Conservation (phyloP, 495 filamentous ascomycete genomes). For the Filosporella fistucella region DNA sequence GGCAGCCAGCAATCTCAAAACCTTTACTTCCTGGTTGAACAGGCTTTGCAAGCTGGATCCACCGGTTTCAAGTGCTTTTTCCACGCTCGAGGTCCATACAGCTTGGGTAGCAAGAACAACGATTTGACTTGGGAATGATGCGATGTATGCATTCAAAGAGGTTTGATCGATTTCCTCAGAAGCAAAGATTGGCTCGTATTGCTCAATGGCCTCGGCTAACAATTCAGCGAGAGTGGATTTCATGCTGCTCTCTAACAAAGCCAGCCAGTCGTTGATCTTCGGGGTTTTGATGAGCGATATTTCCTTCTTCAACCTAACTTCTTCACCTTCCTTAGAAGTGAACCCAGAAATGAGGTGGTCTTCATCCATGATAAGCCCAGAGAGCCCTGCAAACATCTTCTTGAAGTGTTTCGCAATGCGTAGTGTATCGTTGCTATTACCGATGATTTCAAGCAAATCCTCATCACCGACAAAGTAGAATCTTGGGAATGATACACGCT, state of each 20-base stretch:
- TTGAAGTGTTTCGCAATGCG: conserved; percentile 97
- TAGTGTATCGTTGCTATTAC: conserved; percentile 94
- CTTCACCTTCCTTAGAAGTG: conserved; percentile 92
- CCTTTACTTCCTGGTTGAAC: conserved; percentile 69
- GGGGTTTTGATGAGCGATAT: conserved; percentile 91
- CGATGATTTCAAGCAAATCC: conserved; percentile 98
- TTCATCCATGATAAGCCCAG: conserved; percentile 86
- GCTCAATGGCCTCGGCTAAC: conserved; percentile 76
- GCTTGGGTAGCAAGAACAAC: conserved; percentile 94
- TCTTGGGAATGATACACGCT: conserved; percentile 91
- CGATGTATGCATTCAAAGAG: conserved; percentile 71
- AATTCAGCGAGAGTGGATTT: conserved; percentile 89
- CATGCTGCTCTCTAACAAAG: conserved; percentile 87
- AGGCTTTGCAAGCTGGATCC: conserved; percentile 62
- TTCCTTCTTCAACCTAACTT: conserved; percentile 79
- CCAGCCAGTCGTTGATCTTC: conserved; percentile 97
- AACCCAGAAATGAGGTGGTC: conserved; percentile 85
- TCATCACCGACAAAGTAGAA: conserved; percentile 99
- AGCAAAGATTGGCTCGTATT: conserved; percentile 67
- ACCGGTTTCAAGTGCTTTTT: conserved; percentile 65
- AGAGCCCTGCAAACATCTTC: conserved; percentile 98
- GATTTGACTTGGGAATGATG: conserved; percentile 83
- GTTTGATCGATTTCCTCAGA: conserved; percentile 58
- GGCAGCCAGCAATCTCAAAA: conserved; percentile 77
- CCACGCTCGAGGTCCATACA: conserved; percentile 85